phyloP scores from a whole-genome alignment of 2,329 filamentous ascomycete species.

The Hypoxylon sp. region DNA sequence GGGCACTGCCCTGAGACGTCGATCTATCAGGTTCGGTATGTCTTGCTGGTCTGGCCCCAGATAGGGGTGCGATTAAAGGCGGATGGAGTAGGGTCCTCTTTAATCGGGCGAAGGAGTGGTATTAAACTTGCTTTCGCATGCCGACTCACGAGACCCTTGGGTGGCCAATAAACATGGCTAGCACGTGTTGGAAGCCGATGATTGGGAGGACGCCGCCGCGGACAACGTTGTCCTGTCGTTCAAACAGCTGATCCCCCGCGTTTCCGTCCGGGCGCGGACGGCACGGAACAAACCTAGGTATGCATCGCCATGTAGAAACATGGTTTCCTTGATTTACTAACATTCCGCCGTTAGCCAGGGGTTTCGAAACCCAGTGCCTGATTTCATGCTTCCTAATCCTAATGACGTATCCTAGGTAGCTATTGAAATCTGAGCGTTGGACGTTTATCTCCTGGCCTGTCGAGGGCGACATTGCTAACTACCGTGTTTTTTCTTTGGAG shows the following conservation, averaged over 20 bases:
- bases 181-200: slow-evolving; percentile 24
- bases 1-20: slow-evolving; percentile 28
- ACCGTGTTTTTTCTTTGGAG: slow-evolving; percentile 25
- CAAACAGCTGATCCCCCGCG: slow-evolving; percentile 36
- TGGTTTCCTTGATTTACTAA: slow-evolving; percentile 28
- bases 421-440: background rate
- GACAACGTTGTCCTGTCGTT: slow-evolving; percentile 36
- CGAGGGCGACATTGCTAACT: slow-evolving; percentile 21
- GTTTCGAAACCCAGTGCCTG: slow-evolving; percentile 17
- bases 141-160: slow-evolving; percentile 28
- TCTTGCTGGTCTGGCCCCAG: background rate
- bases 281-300: slow-evolving; percentile 31
- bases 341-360: slow-evolving; percentile 27
- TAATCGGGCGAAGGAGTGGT: slow-evolving; percentile 29
- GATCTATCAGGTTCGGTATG: slow-evolving; percentile 11
- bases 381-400: slow-evolving; percentile 21
- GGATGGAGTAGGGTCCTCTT: background rate
- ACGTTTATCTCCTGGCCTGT: background rate
- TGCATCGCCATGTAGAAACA: slow-evolving; percentile 26
- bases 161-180: slow-evolving; percentile 32
- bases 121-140: slow-evolving; percentile 30
- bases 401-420: slow-evolving; percentile 33
- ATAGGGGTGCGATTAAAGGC: slow-evolving; percentile 26
- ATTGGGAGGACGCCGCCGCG: slow-evolving; percentile 42
- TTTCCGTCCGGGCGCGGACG: slow-evolving; percentile 34